phyloP scores from a whole-genome alignment of 352 stramenopile genomes.

The Globisporangium cylindrosporum region DNA sequence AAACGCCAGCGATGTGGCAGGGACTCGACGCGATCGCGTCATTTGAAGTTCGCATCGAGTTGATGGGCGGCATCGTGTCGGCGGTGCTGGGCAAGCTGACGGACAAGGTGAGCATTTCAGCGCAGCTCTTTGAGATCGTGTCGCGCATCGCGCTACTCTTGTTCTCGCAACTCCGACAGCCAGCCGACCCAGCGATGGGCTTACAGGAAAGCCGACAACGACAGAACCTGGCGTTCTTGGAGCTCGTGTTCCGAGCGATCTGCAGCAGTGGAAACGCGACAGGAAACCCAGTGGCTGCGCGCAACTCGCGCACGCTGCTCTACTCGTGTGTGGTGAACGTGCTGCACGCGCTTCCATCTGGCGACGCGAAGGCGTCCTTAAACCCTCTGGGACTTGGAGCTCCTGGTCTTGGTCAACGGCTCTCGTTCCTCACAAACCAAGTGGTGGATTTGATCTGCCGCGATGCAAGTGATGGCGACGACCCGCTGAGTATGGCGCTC shows the following conservation, averaged over 20 bases:
- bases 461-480: conserved; percentile 74
- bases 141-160: conserved; percentile 62
- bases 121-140: conserved; percentile 77
- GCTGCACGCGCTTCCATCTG: conserved; percentile 36
- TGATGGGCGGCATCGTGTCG: conserved; percentile 63
- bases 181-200: conserved; percentile 8
- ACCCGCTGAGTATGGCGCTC: conserved; percentile 79
- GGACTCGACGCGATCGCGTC: conserved; percentile 57
- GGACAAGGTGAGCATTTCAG: conserved; percentile 42
- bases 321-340: conserved; percentile 80
- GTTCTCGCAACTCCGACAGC: conserved; percentile 46
- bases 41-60: conserved; percentile 48
- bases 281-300: conserved; percentile 69
- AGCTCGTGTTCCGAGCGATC: conserved; percentile 64
- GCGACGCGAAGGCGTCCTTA: conserved; percentile 9
- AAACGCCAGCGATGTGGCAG: conserved; percentile 53
- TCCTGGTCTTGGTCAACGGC: conserved; percentile 11
- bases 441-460: conserved; percentile 70
- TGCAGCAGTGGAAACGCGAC: conserved; percentile 54
- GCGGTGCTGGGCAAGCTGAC: conserved; percentile 65
- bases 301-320: conserved; percentile 71
- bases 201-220: conserved; percentile 23
- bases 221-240: conserved; percentile 50
- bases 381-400: conserved; percentile 12
- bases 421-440: conserved; percentile 41